Conservation (phyloP, 2,329 filamentous ascomycete species). For the Graphiopsis chlorocephala region DNA sequence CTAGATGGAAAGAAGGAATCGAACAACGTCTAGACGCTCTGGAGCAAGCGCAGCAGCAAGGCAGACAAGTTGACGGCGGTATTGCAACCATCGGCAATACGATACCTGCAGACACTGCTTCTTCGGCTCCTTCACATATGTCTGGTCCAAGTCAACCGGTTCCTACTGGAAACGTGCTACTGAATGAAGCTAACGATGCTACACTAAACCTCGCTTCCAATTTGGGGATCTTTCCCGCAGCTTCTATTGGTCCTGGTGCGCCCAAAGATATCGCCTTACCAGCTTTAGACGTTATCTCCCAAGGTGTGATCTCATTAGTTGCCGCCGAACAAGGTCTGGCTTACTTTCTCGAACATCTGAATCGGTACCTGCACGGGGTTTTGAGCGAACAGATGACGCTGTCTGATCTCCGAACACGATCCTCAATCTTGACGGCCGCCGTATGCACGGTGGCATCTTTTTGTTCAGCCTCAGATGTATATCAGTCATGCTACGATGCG, state of each 20-base stretch:
- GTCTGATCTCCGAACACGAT: constrained; percentile 29
- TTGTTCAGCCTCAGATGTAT: constrained; percentile 28
- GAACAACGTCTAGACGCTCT: constrained; percentile 2
- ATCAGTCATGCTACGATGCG: constrained; percentile 33
- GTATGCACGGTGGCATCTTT: constrained; percentile 37
- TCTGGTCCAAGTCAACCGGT: background rate
- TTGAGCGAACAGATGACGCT: constrained; percentile 31
- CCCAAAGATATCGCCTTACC: background rate
- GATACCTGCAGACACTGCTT: background rate
- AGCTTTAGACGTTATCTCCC: constrained; percentile 22
- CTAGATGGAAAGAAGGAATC: constrained; percentile 1
- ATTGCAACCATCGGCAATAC: background rate
- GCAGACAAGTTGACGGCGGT: background rate
- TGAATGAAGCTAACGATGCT: background rate
- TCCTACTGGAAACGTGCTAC: background rate
- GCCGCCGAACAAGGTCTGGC: constrained; percentile 31
- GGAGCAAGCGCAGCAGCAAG: background rate
- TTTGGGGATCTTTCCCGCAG: constrained; percentile 1
- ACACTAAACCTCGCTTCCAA: background rate
- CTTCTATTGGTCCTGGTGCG: background rate
- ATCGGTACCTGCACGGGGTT: constrained; percentile 35
- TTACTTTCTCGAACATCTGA: constrained; percentile 33
- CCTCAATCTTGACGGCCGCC: constrained; percentile 34
- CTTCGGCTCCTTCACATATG: background rate
- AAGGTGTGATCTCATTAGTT: constrained; percentile 27